These are phyloP conservation scores for Trichosporon ovoides DNA, from an alignment of 1,284 basidiomycete genomes.

Conservation along the genomic window DNA sequence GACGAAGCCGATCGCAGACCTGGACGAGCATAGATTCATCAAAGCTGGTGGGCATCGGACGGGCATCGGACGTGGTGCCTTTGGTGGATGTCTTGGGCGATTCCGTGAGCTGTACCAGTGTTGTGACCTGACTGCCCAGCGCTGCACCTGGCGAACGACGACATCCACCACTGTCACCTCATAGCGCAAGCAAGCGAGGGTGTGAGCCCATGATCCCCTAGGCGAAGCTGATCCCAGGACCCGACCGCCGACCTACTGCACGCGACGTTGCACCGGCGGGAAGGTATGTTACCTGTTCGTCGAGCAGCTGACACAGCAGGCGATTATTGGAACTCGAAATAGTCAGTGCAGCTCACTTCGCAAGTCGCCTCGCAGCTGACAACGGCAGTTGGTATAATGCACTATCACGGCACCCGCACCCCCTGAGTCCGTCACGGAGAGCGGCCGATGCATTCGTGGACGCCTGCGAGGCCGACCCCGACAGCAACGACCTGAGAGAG, in stretches of 20 bases:
- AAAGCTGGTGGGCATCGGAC: constrained; percentile 30
- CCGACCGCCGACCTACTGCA: constrained; percentile 43
- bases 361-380: neutral
- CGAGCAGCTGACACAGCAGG: constrained; percentile 18
- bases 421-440: constrained; percentile 23
- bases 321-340: constrained; percentile 49
- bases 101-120: no score
- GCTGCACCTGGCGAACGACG: constrained; percentile 47
- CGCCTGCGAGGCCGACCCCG: constrained; percentile 28
- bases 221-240: constrained; percentile 23
- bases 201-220: constrained; percentile 16
- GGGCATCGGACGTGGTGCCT: neutral
- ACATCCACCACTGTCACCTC: constrained; percentile 41
- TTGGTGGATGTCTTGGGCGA: no score
- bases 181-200: constrained; percentile 43
- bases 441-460: constrained; percentile 42
- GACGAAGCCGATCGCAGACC: constrained; percentile 23
- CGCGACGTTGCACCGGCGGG: constrained; percentile 45
- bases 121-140: constrained; percentile 18
- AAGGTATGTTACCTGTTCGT: constrained; percentile 27
- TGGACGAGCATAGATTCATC: constrained; percentile 34
- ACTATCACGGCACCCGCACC: constrained; percentile 28
- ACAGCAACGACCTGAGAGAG: constrained; percentile 24
- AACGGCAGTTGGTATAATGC: constrained; percentile 39
- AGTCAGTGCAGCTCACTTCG: constrained; percentile 38